A percentile compares a stretch with the other conserved stretches of the same genome.
Evolutionary conservation across 2,329 filamentous ascomycete genomes (phyloP).

Genomic region (Zasmidium angulare): DNA sequence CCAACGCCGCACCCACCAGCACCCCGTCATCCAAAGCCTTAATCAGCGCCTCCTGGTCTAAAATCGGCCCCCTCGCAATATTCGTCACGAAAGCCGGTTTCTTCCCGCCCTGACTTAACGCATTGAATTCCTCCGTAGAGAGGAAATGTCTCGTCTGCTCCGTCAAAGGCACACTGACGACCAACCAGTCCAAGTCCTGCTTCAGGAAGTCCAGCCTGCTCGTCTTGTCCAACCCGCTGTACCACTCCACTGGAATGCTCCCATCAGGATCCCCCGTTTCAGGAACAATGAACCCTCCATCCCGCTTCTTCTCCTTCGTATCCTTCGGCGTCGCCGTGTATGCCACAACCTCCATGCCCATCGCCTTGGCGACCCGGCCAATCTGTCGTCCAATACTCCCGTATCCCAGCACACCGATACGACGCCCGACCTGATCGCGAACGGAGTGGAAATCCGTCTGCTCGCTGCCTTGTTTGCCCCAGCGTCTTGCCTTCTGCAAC

Average conservation of each 20-base stretch:
- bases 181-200: constrained; percentile 57
- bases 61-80: constrained; percentile 65
- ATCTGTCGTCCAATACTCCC: constrained; percentile 62
- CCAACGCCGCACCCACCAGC: constrained; percentile 68
- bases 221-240: constrained; percentile 53
- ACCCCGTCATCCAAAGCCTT: constrained; percentile 58
- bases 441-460: constrained; percentile 30
- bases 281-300: constrained; percentile 66
- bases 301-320: constrained; percentile 63
- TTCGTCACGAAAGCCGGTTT: constrained; percentile 61
- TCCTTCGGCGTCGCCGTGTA: constrained; percentile 70
- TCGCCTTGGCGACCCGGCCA: constrained; percentile 34
- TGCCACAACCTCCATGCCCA: constrained; percentile 71
- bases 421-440: constrained; percentile 57
- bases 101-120: constrained; percentile 31
- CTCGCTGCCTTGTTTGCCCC: constrained; percentile 41
- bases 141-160: constrained; percentile 55
- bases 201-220: constrained; percentile 55
- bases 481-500: constrained; percentile 57
- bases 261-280: constrained; percentile 64
- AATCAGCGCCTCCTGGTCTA: constrained; percentile 64
- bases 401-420: constrained; percentile 62
- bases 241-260: constrained; percentile 56
- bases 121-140: constrained; percentile 53
- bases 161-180: constrained; percentile 59